These are phyloP conservation scores for Boletus tomentosulus DNA, from an alignment of 768 basidiomycete species.

Conservation along the genomic window DNA sequence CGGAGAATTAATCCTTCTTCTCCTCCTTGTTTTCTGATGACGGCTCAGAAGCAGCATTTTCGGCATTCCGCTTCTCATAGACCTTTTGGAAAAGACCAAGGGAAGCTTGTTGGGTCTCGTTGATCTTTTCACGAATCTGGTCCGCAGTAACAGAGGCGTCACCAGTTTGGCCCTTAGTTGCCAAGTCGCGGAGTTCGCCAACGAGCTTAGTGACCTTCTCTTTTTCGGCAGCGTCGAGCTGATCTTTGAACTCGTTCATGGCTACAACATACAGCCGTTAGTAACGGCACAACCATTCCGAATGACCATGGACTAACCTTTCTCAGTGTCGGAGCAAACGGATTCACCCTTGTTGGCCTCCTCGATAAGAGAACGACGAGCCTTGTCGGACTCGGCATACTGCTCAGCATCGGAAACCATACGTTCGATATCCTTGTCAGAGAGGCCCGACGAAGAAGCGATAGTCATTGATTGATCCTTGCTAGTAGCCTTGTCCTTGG, in stretches of 20 bases:
- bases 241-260: constrained; percentile 97
- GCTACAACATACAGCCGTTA: constrained; percentile 41
- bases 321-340: constrained; percentile 92
- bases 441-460: constrained; percentile 94
- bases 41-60: constrained; percentile 50
- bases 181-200: constrained; percentile 81
- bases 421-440: constrained; percentile 93
- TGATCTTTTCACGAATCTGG: constrained; percentile 86
- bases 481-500: constrained; percentile 88
- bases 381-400: constrained; percentile 91
- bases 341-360: constrained; percentile 96
- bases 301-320: constrained; percentile 48
- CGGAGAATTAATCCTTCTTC: constrained; percentile 72
- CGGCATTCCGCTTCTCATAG: constrained; percentile 87
- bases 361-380: constrained; percentile 84
- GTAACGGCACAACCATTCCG: background rate
- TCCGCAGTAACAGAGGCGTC: constrained; percentile 82
- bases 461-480: constrained; percentile 98
- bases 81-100: constrained; percentile 98
- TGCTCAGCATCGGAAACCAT: constrained; percentile 96
- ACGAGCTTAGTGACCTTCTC: constrained; percentile 91
- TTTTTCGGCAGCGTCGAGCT: constrained; percentile 87
- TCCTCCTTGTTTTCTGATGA: constrained; percentile 50
- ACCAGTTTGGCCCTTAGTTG: constrained; percentile 84
- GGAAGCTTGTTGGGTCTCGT: constrained; percentile 91